Evolutionary conservation across 1,284 basidiomycete species (phyloP).

Genomic region (Puccinia brachypodii): DNA sequence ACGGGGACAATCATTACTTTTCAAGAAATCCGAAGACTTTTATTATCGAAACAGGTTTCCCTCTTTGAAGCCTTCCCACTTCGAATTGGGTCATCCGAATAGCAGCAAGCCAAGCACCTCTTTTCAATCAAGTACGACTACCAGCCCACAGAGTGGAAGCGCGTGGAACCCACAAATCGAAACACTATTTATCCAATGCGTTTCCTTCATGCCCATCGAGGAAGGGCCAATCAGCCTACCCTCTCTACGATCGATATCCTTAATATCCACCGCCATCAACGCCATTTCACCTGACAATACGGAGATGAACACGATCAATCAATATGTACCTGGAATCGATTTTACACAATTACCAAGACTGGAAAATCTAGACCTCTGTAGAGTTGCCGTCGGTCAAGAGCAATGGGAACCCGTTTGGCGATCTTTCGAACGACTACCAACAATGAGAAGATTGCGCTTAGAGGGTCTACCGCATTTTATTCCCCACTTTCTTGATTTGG

Average conservation of each 20-base stretch:
- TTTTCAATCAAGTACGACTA: background rate
- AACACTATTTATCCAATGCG: background rate
- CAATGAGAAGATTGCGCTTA: background rate
- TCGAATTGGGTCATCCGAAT: background rate
- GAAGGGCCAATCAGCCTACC: background rate
- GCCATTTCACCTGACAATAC: background rate
- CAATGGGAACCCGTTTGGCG: constrained; percentile 18
- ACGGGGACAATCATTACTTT: background rate
- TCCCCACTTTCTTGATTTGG: background rate
- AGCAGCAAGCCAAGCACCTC: background rate
- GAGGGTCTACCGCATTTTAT: constrained; percentile 12
- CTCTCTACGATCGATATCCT: constrained; percentile 9
- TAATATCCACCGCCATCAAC: background rate
- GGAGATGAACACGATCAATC: background rate
- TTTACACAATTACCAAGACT: background rate
- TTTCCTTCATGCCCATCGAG: background rate
- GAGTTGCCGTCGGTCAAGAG: background rate
- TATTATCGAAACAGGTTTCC: background rate
- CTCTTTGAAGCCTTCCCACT: background rate
- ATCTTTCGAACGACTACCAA: background rate
- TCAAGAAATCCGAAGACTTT: background rate
- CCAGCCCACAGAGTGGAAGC: background rate
- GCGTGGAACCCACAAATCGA: background rate
- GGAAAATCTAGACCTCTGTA: background rate
- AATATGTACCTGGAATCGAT: constrained; percentile 1